These are phyloP conservation scores for Venturia aucupariae DNA, from an alignment of 2,329 filamentous ascomycete genomes.

Conservation along the genomic window DNA sequence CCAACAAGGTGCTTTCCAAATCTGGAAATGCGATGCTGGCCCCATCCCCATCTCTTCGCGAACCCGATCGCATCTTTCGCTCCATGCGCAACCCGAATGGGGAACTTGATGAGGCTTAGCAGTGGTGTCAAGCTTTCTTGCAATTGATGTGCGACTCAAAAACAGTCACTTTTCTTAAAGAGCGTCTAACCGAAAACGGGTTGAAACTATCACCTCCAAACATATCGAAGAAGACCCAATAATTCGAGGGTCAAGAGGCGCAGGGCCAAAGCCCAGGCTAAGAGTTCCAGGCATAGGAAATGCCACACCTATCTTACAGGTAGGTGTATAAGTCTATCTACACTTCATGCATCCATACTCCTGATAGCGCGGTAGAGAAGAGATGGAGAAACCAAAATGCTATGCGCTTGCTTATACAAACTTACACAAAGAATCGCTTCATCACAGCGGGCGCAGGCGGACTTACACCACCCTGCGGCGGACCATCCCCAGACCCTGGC, in stretches of 20 bases:
- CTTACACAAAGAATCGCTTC: slow-evolving; percentile 4
- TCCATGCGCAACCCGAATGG: too few species aligned
- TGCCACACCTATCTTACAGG: not conserved
- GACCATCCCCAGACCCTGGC: not conserved
- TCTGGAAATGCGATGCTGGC: not conserved
- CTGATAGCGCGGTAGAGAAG: not conserved
- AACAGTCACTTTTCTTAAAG: too few species aligned
- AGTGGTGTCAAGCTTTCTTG: too few species aligned
- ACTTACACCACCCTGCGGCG: not conserved
- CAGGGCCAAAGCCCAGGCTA: not conserved
- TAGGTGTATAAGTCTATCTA: not conserved
- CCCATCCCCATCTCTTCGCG: too few species aligned
- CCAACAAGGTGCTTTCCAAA: not conserved
- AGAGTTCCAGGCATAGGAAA: not conserved
- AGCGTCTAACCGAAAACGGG: too few species aligned
- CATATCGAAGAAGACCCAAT: not conserved
- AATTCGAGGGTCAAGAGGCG: not conserved
- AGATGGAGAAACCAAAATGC: not conserved
- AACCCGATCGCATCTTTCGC: too few species aligned
- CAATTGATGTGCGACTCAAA: too few species aligned
- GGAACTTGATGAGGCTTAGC: too few species aligned
- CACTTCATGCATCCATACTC: not conserved
- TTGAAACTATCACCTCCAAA: not conserved
- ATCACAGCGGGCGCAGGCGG: slow-evolving; percentile 8
- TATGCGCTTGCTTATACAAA: not conserved